A percentile compares a stretch with the other conserved stretches of the same genome.
These are phyloP conservation scores for Mycena polygramma DNA, from an alignment of 768 basidiomycete species.

Conservation along the genomic window DNA sequence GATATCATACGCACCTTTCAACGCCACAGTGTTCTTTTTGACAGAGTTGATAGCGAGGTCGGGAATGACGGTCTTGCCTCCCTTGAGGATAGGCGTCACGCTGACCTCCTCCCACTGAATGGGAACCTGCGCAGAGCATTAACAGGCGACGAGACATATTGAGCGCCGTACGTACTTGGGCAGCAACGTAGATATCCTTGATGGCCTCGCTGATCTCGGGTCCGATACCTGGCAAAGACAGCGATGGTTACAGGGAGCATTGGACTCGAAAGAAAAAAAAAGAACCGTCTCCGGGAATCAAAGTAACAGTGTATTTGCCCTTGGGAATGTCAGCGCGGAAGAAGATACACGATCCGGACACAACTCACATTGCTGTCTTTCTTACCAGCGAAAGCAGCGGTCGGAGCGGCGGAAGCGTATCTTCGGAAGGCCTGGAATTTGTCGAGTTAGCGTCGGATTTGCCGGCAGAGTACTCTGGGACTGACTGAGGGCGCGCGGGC, in stretches of 20 bases:
- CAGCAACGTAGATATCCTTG: conserved; percentile 92
- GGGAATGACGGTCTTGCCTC: conserved; percentile 97
- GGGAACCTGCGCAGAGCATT: conserved; percentile 77
- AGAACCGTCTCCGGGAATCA: conserved; percentile 96
- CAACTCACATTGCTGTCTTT: conserved; percentile 86
- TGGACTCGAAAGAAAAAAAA: conserved; percentile 28
- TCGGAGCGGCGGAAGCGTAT: conserved; percentile 85
- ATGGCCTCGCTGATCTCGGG: conserved; percentile 98
- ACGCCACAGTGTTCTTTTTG: conserved; percentile 96
- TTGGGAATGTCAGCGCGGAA: conserved; percentile 46
- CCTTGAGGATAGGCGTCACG: conserved; percentile 93
- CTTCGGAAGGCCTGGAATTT: conserved; percentile 62
- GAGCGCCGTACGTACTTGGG: conserved; percentile 66
- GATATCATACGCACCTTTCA: conserved; percentile 80
- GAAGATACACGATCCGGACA: conserved; percentile 1
- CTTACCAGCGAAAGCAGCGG: conserved; percentile 91
- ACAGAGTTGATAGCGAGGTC: conserved; percentile 91
- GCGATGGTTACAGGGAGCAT: conserved; percentile 25
- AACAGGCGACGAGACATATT: conserved; percentile 8
- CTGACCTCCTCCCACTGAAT: conserved; percentile 99
- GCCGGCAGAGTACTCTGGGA: conserved; percentile 3
- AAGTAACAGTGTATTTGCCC: conserved; percentile 97
- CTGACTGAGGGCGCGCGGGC: conserved; percentile 69
- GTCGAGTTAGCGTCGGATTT: conserved; percentile 32
- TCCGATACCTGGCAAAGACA: conserved; percentile 82